Evolutionary conservation across 2,329 filamentous ascomycete species (phyloP).

Genomic region (Xylaria sp.): DNA sequence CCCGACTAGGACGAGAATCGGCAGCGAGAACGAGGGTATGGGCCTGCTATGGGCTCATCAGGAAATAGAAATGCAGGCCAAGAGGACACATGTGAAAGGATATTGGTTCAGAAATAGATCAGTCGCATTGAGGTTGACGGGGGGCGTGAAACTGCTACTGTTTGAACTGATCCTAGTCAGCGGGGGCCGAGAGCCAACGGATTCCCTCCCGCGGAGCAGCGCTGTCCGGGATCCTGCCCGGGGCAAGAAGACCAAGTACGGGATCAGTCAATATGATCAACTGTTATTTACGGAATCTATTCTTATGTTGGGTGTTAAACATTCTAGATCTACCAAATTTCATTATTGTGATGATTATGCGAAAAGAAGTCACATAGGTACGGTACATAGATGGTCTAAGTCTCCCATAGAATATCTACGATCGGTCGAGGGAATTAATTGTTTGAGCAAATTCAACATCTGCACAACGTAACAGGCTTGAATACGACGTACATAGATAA

Average conservation of each 20-base stretch:
- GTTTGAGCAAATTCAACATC: not conserved
- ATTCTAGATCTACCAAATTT: too few species aligned
- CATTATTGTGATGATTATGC: not conserved
- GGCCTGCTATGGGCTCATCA: not conserved
- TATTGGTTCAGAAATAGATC: conserved; percentile 27
- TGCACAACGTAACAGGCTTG: not conserved
- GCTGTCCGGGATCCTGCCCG: not conserved
- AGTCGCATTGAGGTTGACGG: conserved; percentile 18
- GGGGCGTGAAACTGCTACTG: conserved; percentile 26
- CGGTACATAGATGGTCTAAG: too few species aligned
- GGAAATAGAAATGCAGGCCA: not conserved
- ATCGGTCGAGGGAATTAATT: not conserved
- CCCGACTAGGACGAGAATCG: not conserved
- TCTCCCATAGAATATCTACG: not conserved
- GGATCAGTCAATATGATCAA: not conserved
- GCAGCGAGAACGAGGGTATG: not conserved
- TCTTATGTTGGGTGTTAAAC: too few species aligned
- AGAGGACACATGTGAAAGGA: not conserved
- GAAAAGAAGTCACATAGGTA: too few species aligned
- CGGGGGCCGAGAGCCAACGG: conserved; percentile 22
- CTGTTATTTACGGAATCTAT: not conserved
- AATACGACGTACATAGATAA: not conserved
- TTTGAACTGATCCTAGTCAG: conserved; percentile 29
- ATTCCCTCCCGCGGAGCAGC: not conserved
- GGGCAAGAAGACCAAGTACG: not conserved